A percentile compares a stretch with the other conserved stretches of the same genome.
These are phyloP conservation scores for Begonia loranthoides DNA, from an alignment of 306 rosid genomes.

Conservation along the genomic window DNA sequence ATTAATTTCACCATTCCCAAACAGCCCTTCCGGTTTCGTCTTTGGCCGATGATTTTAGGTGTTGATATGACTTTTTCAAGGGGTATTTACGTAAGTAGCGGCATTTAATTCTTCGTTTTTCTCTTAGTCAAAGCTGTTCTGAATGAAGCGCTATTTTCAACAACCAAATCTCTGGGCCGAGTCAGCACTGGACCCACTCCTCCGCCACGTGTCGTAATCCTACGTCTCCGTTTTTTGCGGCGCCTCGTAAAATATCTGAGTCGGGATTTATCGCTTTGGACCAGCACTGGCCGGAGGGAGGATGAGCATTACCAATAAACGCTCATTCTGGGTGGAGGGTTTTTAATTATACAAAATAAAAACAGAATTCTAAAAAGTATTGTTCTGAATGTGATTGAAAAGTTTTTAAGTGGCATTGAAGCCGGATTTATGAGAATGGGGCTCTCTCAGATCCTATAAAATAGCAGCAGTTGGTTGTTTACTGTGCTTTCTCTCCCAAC, in stretches of 20 bases:
- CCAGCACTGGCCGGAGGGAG: too few species aligned
- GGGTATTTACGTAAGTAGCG: background rate
- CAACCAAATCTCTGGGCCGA: slow-evolving; percentile 16
- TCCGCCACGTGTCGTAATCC: slow-evolving; percentile 22
- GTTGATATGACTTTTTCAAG: background rate
- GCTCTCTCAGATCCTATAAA: slow-evolving; percentile 52
- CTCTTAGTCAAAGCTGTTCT: slow-evolving; percentile 45
- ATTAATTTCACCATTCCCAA: background rate
- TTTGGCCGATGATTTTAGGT: too few species aligned
- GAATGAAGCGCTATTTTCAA: slow-evolving; percentile 20
- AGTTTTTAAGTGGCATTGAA: slow-evolving; percentile 10
- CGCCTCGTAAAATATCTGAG: slow-evolving; percentile 15
- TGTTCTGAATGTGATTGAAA: background rate
- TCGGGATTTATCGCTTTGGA: too few species aligned
- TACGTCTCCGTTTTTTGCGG: slow-evolving; percentile 16
- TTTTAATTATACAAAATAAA: too few species aligned
- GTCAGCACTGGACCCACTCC: slow-evolving; percentile 12
- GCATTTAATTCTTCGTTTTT: background rate
- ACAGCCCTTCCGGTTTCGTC: slow-evolving; percentile 1
- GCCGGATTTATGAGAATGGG: slow-evolving; percentile 18
- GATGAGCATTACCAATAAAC: too few species aligned
- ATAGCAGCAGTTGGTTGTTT: slow-evolving; percentile 12
- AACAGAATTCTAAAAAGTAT: too few species aligned
- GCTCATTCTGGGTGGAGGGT: too few species aligned
- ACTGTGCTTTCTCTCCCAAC: slow-evolving; percentile 1